Evolutionary conservation across 768 basidiomycete genomes (phyloP).

Genomic region (Sporobolomyces roseus): DNA sequence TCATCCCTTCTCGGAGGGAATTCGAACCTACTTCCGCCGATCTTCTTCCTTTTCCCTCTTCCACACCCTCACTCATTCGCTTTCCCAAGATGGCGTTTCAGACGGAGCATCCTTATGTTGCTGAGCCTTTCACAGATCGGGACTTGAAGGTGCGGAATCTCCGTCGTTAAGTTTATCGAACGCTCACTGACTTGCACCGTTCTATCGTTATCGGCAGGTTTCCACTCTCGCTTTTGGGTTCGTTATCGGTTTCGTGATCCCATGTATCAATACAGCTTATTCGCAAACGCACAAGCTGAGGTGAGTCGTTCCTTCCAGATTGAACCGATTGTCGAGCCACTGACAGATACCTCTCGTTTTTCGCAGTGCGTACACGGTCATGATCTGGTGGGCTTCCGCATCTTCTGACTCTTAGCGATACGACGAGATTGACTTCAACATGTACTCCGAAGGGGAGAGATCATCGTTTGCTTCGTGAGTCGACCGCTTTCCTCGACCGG

Average conservation of each 20-base stretch:
- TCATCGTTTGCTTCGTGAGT: slow-evolving; percentile 7
- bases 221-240: slow-evolving; percentile 16
- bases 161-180: neutral
- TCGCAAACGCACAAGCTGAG: slow-evolving; percentile 16
- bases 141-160: slow-evolving; percentile 2
- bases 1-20: neutral
- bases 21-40: neutral
- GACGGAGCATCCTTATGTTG: slow-evolving; percentile 11
- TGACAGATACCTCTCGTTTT: no score
- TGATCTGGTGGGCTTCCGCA: slow-evolving; percentile 4
- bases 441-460: slow-evolving; percentile 10
- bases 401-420: neutral
- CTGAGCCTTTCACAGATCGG: slow-evolving; percentile 1
- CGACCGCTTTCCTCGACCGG: no score
- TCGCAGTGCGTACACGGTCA: slow-evolving; percentile 3
- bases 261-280: neutral
- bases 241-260: slow-evolving; percentile 5
- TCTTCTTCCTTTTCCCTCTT: neutral
- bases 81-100: neutral
- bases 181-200: neutral
- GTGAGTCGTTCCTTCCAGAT: no score
- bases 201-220: neutral
- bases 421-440: no score
- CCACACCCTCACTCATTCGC: no score
- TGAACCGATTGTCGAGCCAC: no score